Base-by-base conservation (phyloP, 2,329 filamentous ascomycete species). In the Thermoascus crustaceus region DNA sequence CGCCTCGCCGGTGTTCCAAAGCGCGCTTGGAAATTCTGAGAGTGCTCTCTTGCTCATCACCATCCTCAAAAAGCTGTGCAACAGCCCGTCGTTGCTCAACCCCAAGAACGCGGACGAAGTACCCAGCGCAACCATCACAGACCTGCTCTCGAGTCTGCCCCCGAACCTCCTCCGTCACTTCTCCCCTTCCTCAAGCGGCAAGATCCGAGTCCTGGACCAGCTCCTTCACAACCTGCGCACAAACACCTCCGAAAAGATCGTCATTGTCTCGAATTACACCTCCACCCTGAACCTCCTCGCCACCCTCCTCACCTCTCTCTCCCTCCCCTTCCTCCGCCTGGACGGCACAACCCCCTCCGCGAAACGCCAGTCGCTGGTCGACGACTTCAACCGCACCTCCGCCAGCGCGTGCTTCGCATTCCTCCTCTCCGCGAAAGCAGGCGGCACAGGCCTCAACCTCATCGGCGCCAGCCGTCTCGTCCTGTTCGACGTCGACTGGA, bases 251-350 rank as follows among this genome's bases (percentile, higher is more conserved):
- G 81, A 85, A 48, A 85, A 85, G 49, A 73, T 85, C 16, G 78
- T 85, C 7, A 67, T 85, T 6, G 79, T 85, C n/a, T 84, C 80
- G 13, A 84, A 85, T 50, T 85, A 83, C 53, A 85, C 81, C 0
- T 76, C 77, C 7, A 85, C 81, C 0, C 69, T 85, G 7, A 77
- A 82, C 46, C 68, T 85, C 42, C 71, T 85, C 3, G 73, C 72
- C 27, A 71, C 68, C 3, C 68, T 84, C 2, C 66, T 85, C 3
- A 63, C 67, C 2, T 73, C 76, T 2, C 64, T 80, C 10, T 72
- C 70, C 2, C 71, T 82, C 39, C 66, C 68, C 2, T 82, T 73
- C 50, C 66, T 82, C n/a, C 77, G 81, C 4, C 70, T 85, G 1
- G 81, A 85, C 47, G 81, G 81, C 19, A 75, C 71, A 14, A 82